Base-by-base conservation (phyloP, 208 protist species). In the Wallacemonas collosoma region DNA sequence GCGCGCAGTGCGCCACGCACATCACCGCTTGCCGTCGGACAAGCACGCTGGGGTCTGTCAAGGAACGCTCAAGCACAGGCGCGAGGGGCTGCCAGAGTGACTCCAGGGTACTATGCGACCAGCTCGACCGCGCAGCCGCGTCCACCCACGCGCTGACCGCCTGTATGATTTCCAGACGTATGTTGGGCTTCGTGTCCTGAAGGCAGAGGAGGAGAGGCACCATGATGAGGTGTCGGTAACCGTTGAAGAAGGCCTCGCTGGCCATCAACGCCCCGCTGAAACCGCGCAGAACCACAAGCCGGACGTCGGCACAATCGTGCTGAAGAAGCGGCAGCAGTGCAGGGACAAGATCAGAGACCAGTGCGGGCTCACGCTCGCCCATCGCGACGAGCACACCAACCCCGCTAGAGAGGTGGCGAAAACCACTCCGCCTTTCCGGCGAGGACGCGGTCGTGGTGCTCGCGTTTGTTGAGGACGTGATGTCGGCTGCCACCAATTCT, bases 231-330 rank as follows among this genome's bases (percentile, higher is more conserved):
- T 15, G 36, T 6, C 50, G 47, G 71, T 91, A 94, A 3, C 61
- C 62, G 7, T 51, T 6, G 15, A 84, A 66, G 5, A 81, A 80
- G 9, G 56, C 56, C 2, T 86, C 77, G 63, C 84, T 76, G 6
- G 77, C 80, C 6, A 68, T 75, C 54, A 87, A 83, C 8, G 80
- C 73, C 1, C 78, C 75, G 48, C 75, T 72, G 57, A 91, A 75
- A 38, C 85, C 87, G 55, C 86, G 86, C 48, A 92, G 15, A 35
- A 89, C 61, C 9, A 92, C 68, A 2, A 89, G 70, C 11, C 89
- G 86, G 2, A 90, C 77, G 14, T 92, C 86, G 6, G 76, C 9
- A 39, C 64, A 61, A 2, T 80, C 69, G 68, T 88, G 79, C 15
- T 85, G 62, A n/a, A 94, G 72, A 36, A 79, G 76, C 41, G 80